phyloP scores from a whole-genome alignment of 306 rosid species.

The Cicer pinnatifidum region DNA sequence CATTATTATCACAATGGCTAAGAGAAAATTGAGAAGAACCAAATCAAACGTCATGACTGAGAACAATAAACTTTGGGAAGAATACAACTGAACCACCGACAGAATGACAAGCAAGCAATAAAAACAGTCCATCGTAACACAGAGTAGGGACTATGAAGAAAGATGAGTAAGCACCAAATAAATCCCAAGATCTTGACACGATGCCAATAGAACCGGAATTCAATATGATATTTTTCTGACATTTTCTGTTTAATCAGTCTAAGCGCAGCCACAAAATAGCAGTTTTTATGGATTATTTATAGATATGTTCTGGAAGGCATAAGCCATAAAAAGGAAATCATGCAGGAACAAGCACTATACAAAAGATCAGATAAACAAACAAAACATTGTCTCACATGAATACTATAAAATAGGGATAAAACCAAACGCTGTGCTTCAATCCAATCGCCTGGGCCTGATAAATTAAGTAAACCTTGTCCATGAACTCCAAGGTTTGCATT shows the following conservation, averaged over 20 bases:
- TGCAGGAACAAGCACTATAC: background rate
- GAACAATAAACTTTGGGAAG: conserved; percentile 20
- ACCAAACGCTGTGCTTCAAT: conserved; percentile 98
- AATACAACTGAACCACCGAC: conserved; percentile 34
- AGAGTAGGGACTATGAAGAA: background rate
- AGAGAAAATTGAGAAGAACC: conserved; percentile 32
- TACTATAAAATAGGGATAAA: conserved; percentile 84
- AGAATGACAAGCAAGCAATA: background rate
- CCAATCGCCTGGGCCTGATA: conserved; percentile 93
- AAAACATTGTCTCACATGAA: conserved; percentile 69
- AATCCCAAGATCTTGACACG: conserved; percentile 22
- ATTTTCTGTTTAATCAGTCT: conserved; percentile 9
- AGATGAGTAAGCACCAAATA: conserved; percentile 27
- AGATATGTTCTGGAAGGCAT: conserved; percentile 5
- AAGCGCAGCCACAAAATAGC: conserved; percentile 4
- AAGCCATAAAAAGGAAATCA: background rate
- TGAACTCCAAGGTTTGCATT: conserved; percentile 99
- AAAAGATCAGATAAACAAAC: conserved; percentile 26
- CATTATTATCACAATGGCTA: background rate
- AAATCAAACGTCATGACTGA: background rate
- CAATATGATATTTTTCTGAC: conserved; percentile 3
- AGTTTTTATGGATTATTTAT: conserved; percentile 5
- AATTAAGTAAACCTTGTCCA: conserved; percentile 96
- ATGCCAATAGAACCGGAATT: conserved; percentile 10
- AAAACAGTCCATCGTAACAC: conserved; percentile 8